Percentiles rank a stretch among this genome's conserved stretches.
phyloP scores from a whole-genome alignment of 1,284 basidiomycete species.

The Trichosporon sp. region DNA sequence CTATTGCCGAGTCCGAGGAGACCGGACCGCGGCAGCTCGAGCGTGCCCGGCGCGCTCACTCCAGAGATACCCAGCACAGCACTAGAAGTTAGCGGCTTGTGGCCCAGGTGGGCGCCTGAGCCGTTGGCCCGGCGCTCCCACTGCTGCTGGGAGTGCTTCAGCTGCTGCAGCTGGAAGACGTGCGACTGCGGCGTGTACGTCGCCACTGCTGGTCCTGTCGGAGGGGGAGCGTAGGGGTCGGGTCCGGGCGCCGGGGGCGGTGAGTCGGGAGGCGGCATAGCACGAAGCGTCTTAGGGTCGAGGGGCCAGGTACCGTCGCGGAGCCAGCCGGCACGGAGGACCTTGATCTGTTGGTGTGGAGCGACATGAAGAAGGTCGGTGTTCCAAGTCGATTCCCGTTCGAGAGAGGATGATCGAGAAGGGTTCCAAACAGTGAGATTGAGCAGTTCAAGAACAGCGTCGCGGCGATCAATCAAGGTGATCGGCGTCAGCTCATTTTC shows the following conservation, averaged over 20 bases:
- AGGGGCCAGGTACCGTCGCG: conserved; percentile 55
- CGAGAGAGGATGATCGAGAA: neutral
- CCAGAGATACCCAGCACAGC: neutral
- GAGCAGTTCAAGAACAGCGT: neutral
- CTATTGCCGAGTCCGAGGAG: neutral
- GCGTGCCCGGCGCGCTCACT: neutral
- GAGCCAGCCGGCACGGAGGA: conserved; percentile 52
- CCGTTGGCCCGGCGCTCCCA: neutral
- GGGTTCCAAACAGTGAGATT: no score
- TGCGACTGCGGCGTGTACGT: conserved; percentile 10
- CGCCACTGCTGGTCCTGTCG: neutral
- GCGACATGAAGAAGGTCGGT: neutral
- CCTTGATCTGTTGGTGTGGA: conserved; percentile 46
- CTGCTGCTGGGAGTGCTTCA: conserved; percentile 8
- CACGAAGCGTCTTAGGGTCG: conserved; percentile 37
- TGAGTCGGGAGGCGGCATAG: neutral
- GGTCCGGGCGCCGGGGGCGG: conserved; percentile 2
- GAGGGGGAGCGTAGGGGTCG: conserved; percentile 10
- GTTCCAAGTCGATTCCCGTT: no score
- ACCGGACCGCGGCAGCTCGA: neutral
- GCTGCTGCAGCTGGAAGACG: conserved; percentile 5
- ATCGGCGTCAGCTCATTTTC: neutral
- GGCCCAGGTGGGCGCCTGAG: neutral
- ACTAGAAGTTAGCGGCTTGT: neutral
- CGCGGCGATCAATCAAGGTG: neutral